Evolutionary conservation across 371 early-diverging fungal genomes (phyloP).

Genomic region (Zychaea mexicana): DNA sequence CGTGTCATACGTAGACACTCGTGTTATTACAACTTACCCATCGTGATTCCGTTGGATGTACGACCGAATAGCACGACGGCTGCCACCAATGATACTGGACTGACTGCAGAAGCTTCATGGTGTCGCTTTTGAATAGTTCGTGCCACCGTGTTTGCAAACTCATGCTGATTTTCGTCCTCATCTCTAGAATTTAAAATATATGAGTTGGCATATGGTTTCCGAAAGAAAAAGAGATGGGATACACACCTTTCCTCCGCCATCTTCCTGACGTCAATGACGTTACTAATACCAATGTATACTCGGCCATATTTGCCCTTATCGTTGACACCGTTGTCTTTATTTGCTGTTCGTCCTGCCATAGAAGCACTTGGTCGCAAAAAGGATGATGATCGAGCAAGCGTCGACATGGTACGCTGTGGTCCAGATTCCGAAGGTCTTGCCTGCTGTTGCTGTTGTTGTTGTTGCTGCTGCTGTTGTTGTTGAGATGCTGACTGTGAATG

Average conservation of each 20-base stretch:
- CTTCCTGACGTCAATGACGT: constrained; percentile 27
- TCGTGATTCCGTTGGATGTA: constrained; percentile 28
- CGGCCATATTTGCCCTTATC: constrained; percentile 50
- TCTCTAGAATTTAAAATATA: not conserved
- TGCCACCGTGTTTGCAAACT: constrained; percentile 3
- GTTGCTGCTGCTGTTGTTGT: constrained; percentile 5
- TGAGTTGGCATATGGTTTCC: not conserved
- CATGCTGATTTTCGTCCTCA: not conserved
- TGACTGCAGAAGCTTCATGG: constrained; percentile 35
- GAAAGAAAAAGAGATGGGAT: not conserved
- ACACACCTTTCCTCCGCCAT: constrained; percentile 9
- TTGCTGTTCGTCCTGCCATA: constrained; percentile 35
- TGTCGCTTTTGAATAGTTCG: constrained; percentile 41
- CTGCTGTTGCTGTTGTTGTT: not conserved
- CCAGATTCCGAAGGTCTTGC: not conserved
- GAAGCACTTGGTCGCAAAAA: constrained; percentile 44
- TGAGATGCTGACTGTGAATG: not conserved
- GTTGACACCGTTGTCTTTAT: constrained; percentile 24
- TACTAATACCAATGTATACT: constrained; percentile 45
- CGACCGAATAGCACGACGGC: constrained; percentile 47
- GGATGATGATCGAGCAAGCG: constrained; percentile 16
- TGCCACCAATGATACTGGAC: constrained; percentile 48
- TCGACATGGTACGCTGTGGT: not conserved
- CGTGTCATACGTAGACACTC: not conserved
- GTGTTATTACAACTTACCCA: constrained; percentile 24